These are phyloP conservation scores for Entoloma clypeatum DNA, from an alignment of 1,284 basidiomycete genomes.

Conservation along the genomic window DNA sequence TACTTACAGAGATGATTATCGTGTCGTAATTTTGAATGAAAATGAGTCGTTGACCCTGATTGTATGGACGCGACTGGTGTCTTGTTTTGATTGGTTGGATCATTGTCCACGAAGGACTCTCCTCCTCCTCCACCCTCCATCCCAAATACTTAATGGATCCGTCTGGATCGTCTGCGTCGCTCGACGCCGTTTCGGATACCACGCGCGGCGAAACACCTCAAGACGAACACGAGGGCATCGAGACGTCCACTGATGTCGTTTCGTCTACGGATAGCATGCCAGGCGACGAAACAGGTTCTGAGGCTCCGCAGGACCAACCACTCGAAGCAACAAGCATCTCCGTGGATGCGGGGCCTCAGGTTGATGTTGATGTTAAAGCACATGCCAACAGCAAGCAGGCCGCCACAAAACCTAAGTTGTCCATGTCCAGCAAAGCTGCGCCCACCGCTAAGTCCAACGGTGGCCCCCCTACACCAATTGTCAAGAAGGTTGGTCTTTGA, in stretches of 20 bases:
- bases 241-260: slow-evolving; percentile 10
- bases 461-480: slow-evolving; percentile 47
- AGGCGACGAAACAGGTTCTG: slow-evolving; percentile 15
- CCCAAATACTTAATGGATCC: slow-evolving; percentile 47
- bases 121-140: slow-evolving; percentile 25
- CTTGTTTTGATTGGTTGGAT: slow-evolving; percentile 23
- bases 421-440: slow-evolving; percentile 35
- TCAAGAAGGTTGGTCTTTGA: slow-evolving; percentile 57
- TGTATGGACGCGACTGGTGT: slow-evolving; percentile 30
- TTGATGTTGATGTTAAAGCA: slow-evolving; percentile 7
- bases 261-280: slow-evolving; percentile 10
- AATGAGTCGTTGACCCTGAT: slow-evolving; percentile 7
- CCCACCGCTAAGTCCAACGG: slow-evolving; percentile 40
- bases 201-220: slow-evolving; percentile 26
- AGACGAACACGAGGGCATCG: slow-evolving; percentile 49
- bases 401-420: slow-evolving; percentile 18
- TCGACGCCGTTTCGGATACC: slow-evolving; percentile 22
- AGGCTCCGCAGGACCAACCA: slow-evolving; percentile 9
- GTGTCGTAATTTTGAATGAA: neutral
- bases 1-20: neutral
- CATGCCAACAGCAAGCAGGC: slow-evolving; percentile 10
- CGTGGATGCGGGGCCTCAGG: slow-evolving; percentile 1
- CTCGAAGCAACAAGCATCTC: slow-evolving; percentile 3
- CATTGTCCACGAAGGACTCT: slow-evolving; percentile 15
- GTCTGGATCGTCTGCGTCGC: slow-evolving; percentile 25